A percentile compares a stretch with the other conserved stretches of the same genome.
These are phyloP conservation scores for Aureoboletus auriporus DNA, from an alignment of 768 basidiomycete species.

Conservation along the genomic window DNA sequence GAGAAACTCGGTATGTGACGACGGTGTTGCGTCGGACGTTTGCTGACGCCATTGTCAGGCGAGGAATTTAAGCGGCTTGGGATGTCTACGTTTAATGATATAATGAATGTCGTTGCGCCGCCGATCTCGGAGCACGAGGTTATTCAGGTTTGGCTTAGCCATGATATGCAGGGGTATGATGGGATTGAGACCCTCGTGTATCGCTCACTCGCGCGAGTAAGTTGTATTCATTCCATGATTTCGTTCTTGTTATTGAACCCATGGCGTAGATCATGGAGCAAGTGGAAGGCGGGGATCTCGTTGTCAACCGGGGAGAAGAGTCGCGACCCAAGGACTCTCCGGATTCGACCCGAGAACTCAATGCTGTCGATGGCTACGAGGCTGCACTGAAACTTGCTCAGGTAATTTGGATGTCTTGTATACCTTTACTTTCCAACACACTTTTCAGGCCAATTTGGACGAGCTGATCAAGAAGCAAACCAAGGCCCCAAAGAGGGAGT, in stretches of 20 bases:
- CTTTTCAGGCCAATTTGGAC: conserved; percentile 66
- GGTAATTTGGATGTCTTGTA: conserved; percentile 38
- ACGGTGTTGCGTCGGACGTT: background rate
- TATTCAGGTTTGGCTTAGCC: conserved; percentile 91
- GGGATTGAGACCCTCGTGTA: conserved; percentile 95
- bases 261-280: conserved; percentile 80
- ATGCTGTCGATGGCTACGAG: conserved; percentile 80
- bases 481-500: conserved; percentile 24
- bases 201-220: conserved; percentile 73
- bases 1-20: conserved; percentile 78
- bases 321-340: conserved; percentile 59
- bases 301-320: conserved; percentile 81
- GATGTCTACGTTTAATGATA: conserved; percentile 83
- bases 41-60: conserved; percentile 42
- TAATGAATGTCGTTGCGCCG: conserved; percentile 95
- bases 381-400: conserved; percentile 83
- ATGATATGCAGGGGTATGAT: conserved; percentile 96
- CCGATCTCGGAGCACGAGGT: conserved; percentile 99
- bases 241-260: conserved; percentile 2
- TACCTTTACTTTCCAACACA: background rate
- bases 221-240: conserved; percentile 18
- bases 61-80: conserved; percentile 88
- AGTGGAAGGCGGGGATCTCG: conserved; percentile 86
- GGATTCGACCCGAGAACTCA: conserved; percentile 60
- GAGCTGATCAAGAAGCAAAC: conserved; percentile 68